phyloP scores from a whole-genome alignment of 1,284 basidiomycete genomes.

The Xerocomus nothofagi region DNA sequence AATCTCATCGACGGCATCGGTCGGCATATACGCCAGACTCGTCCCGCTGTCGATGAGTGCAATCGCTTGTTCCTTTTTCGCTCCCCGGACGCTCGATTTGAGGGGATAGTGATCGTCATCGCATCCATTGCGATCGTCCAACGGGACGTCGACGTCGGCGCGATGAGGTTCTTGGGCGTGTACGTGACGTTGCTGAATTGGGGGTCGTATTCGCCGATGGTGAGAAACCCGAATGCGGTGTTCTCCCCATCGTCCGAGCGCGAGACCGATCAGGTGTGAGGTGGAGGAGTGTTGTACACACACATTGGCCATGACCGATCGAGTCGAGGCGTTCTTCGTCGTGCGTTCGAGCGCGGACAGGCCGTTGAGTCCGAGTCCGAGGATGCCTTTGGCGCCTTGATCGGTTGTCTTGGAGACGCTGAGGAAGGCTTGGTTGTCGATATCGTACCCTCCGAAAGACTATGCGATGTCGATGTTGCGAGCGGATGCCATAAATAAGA shows the following conservation, averaged over 20 bases:
- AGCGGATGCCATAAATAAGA: conserved; percentile 34
- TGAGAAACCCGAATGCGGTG: conserved; percentile 40
- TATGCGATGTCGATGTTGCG: conserved; percentile 29
- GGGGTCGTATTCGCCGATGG: conserved; percentile 45
- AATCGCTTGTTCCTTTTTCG: conserved; percentile 35
- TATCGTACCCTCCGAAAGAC: conserved; percentile 24
- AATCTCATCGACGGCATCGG: conserved; percentile 38
- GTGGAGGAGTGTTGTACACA: conserved; percentile 39
- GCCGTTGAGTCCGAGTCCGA: conserved; percentile 28
- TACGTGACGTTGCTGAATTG: conserved; percentile 34
- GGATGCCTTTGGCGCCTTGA: conserved; percentile 24
- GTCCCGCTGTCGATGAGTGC: conserved; percentile 48
- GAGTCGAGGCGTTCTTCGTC: conserved; percentile 15
- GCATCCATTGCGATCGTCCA: conserved; percentile 46
- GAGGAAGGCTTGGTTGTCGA: conserved; percentile 30
- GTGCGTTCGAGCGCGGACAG: conserved; percentile 26
- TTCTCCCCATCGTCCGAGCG: conserved; percentile 41
- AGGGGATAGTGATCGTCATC: conserved; percentile 33
- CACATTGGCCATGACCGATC: conserved; percentile 37
- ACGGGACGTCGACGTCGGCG: conserved; percentile 34
- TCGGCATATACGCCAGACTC: conserved; percentile 37
- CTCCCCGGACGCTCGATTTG: conserved; percentile 27
- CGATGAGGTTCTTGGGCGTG: conserved; percentile 36
- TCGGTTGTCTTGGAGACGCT: conserved; percentile 20
- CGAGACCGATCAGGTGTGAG: conserved; percentile 43